Conservation (phyloP, 345 rosid genomes). For the Hibiscus syriacus region DNA sequence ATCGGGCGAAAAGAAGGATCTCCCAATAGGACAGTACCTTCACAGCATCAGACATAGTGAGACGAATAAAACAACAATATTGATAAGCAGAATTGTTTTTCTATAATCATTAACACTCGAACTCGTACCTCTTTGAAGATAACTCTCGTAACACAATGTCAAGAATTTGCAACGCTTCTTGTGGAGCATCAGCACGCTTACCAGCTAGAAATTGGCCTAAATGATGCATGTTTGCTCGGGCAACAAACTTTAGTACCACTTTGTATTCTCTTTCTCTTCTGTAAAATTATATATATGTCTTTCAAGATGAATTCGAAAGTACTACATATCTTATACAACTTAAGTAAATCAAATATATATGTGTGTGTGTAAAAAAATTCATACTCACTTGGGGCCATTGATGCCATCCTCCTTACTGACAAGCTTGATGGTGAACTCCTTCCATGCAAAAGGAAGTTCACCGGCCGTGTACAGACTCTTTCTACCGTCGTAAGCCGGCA, state of each 20-base stretch:
- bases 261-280: slow-evolving; percentile 15
- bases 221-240: slow-evolving; percentile 22
- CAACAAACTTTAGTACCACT: slow-evolving; percentile 30
- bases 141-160: slow-evolving; percentile 32
- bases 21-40: slow-evolving; percentile 15
- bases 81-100: not conserved
- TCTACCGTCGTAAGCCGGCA: not conserved
- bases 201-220: slow-evolving; percentile 23
- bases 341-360: not conserved
- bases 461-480: not conserved
- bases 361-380: not conserved
- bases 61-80: slow-evolving; percentile 5
- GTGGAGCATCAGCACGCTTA: slow-evolving; percentile 32
- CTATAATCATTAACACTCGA: not conserved
- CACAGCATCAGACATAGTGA: slow-evolving; percentile 7
- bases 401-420: not conserved
- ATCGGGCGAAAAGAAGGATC: slow-evolving; percentile 24
- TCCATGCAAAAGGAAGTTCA: not conserved
- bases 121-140: not conserved
- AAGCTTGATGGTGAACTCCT: not conserved
- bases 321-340: not conserved
- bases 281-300: not conserved
- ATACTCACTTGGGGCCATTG: not conserved
- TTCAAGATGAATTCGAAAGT: not conserved
- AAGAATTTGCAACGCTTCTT: slow-evolving; percentile 28